Conservation (phyloP, 2,329 filamentous ascomycete species). For the Pseudophaeomoniella oleicola region DNA sequence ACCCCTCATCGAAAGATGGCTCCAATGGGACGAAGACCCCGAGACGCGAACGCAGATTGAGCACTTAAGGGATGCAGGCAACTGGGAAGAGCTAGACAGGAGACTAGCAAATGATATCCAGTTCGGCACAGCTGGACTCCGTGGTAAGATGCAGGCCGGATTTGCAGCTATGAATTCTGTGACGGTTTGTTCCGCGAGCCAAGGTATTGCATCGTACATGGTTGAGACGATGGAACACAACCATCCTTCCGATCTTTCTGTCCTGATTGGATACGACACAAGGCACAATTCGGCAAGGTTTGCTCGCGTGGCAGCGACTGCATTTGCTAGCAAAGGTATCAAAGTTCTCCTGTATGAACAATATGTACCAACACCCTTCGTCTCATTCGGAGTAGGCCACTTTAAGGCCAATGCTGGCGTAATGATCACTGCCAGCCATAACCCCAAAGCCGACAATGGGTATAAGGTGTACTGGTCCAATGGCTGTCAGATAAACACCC, state of each 20-base stretch:
- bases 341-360: slow-evolving; percentile 45
- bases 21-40: slow-evolving; percentile 1
- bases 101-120: slow-evolving; percentile 39
- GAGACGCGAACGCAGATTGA: neutral
- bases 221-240: slow-evolving; percentile 23
- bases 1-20: slow-evolving; percentile 1
- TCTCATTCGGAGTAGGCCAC: slow-evolving; percentile 44
- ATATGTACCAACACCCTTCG: slow-evolving; percentile 43
- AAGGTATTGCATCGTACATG: slow-evolving; percentile 49
- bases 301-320: slow-evolving; percentile 43
- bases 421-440: slow-evolving; percentile 54
- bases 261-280: slow-evolving; percentile 50
- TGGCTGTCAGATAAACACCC: slow-evolving; percentile 51
- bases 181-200: slow-evolving; percentile 48
- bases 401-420: slow-evolving; percentile 43
- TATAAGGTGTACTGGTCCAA: slow-evolving; percentile 56
- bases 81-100: slow-evolving; percentile 34
- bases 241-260: slow-evolving; percentile 27
- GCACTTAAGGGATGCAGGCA: slow-evolving; percentile 16
- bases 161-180: slow-evolving; percentile 47
- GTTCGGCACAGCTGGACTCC: slow-evolving; percentile 48
- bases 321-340: slow-evolving; percentile 43
- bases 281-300: slow-evolving; percentile 49
- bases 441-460: slow-evolving; percentile 49
- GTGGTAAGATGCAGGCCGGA: slow-evolving; percentile 51